A percentile compares a stretch with the other conserved stretches of the same genome.
Conservation (phyloP, 192 early-diverging fungal species). For the Entomortierella parvispora region DNA sequence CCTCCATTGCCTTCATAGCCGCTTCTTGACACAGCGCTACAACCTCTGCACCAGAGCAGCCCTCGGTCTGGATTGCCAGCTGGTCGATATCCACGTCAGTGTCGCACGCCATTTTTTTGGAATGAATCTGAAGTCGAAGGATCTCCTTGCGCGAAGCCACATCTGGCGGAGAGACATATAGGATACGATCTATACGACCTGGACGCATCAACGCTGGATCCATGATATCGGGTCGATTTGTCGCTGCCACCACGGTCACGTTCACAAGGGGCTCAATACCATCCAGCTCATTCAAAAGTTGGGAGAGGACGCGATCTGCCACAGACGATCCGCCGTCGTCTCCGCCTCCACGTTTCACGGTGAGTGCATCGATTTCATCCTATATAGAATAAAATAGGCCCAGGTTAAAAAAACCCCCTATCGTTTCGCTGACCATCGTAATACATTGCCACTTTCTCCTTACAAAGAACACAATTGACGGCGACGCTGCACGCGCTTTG, state of each 20-base stretch:
- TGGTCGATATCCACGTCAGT: conserved; percentile 72
- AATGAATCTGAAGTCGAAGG: conserved; percentile 72
- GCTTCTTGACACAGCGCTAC: conserved; percentile 95
- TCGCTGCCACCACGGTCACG: conserved; percentile 97
- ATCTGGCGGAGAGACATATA: conserved; percentile 95
- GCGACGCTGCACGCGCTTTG: conserved; percentile 93
- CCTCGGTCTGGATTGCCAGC: conserved; percentile 82
- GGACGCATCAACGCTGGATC: conserved; percentile 93
- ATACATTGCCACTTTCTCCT: no score
- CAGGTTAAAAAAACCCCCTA: no score
- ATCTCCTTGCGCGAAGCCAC: conserved; percentile 79
- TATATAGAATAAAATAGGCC: conserved; percentile 28
- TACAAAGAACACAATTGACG: conserved; percentile 98
- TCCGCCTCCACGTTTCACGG: conserved; percentile 78
- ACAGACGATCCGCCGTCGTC: conserved; percentile 83
- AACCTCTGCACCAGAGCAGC: conserved; percentile 95
- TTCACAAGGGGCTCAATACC: conserved; percentile 95
- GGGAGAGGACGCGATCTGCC: conserved; percentile 93
- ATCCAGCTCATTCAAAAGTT: conserved; percentile 94
- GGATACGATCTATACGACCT: conserved; percentile 92
- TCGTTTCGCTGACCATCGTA: no score
- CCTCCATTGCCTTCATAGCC: conserved; percentile 91
- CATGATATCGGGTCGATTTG: conserved; percentile 98
- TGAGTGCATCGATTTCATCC: conserved; percentile 98
- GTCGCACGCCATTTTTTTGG: conserved; percentile 73